Base-by-base conservation (phyloP, 805 yeast species). In the Wickerhamiella parazyma region DNA sequence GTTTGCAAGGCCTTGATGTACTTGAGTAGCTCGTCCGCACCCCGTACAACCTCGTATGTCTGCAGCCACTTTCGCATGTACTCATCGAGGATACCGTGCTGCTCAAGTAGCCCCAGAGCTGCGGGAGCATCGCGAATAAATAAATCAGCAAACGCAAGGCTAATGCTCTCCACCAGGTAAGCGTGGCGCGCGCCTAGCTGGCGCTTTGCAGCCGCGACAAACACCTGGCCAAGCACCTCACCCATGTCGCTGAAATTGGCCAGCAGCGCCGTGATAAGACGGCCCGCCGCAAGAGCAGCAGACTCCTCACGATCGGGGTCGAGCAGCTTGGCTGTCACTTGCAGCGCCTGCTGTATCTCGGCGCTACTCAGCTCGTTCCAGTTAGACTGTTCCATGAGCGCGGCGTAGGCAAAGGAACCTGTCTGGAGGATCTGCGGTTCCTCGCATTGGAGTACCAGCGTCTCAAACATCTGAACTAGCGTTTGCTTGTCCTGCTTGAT, bases 21-120 rank as follows among this genome's bases (percentile, higher is more conserved):
- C 41, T 66, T 75, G 48, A 73, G 69, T 39, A 87, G 84, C 46
- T 75, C 75, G 21, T 76, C 81, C 45, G 71, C 76, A 0, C 96
- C 95, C 47, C 89, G 69, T 33, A 87, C 72, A 1, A 79, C 75
- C 52, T 83, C 89, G 60, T 84, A 87, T 2, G 84, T 72, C 20
- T 73, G 75, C 39, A 89, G 70, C 97, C 97, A 91, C 41, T 81
- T 78, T 2, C 79, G 78, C 41, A 89, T 58, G 1, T 84, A 73
- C 3, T 70, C 60, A 19, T 64, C 64, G 8, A 86, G 63, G 1
- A 80, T 78, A 4, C 14, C 37, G 20, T 67, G 53, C 2, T 48
- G 28, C 7, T 61, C 60, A 41, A 89, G 68, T 45, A 84, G 77
- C 33, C 74, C 67, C 2, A 87, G 62, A 29, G 84, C 76, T 14